A percentile compares a stretch with the other conserved stretches of the same genome.
phyloP scores from a whole-genome alignment of 345 rosid species.

The Pelargonium nanum region DNA sequence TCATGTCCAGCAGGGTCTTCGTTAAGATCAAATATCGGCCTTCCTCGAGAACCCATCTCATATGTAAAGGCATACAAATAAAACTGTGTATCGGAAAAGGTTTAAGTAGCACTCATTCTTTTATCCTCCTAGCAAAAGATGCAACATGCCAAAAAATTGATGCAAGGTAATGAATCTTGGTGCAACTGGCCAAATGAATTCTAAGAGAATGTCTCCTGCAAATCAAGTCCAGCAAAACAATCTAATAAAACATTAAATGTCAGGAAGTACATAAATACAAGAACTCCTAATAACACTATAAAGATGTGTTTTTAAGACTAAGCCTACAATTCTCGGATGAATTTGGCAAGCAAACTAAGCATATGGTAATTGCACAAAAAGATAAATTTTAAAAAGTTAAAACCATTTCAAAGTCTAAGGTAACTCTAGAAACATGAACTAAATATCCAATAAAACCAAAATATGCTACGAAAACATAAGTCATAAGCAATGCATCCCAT shows the following conservation, averaged over 20 bases:
- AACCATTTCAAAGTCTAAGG: background rate
- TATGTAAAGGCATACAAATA: slow-evolving; percentile 62
- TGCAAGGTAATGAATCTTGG: slow-evolving; percentile 2
- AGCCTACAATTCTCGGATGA: background rate
- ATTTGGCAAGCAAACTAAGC: background rate
- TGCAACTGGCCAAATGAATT: too few relatives aligned
- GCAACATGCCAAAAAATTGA: too few relatives aligned
- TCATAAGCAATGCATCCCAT: background rate
- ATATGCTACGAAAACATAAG: background rate
- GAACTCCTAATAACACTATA: too few relatives aligned
- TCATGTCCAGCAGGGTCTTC: slow-evolving; percentile 80
- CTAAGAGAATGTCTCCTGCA: background rate
- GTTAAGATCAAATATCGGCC: slow-evolving; percentile 89
- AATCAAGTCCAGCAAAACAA: slow-evolving; percentile 1
- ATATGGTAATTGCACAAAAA: too few relatives aligned
- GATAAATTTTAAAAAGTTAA: background rate
- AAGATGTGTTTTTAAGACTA: too few relatives aligned
- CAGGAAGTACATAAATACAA: background rate
- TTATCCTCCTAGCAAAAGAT: slow-evolving; percentile 15
- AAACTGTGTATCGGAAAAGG: slow-evolving; percentile 12
- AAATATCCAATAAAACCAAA: background rate
- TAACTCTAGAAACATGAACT: background rate
- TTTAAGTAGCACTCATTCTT: slow-evolving; percentile 7
- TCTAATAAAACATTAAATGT: background rate
- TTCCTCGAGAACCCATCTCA: slow-evolving; percentile 90